Evolutionary conservation across 2,329 filamentous ascomycete genomes (phyloP).

Genomic region (Fusarium mangiferae): DNA sequence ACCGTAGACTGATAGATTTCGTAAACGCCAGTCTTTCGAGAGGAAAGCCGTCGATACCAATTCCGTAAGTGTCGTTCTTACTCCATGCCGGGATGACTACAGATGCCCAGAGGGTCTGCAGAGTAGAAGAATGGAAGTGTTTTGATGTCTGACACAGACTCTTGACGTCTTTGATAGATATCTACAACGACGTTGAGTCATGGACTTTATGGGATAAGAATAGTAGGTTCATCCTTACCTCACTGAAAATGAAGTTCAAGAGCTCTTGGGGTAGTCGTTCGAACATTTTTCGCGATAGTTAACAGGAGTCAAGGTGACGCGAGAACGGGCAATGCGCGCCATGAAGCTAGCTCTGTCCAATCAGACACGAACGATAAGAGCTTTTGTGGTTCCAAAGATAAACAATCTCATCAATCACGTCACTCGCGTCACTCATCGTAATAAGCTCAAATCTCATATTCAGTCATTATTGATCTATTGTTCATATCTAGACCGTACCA

Average conservation of each 20-base stretch:
- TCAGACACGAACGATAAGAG: not conserved
- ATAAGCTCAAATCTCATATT: not conserved
- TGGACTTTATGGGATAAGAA: not conserved
- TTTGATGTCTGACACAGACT: not conserved
- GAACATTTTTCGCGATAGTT: not conserved
- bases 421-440: not conserved
- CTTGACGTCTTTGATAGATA: not conserved
- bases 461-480: not conserved
- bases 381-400: not conserved
- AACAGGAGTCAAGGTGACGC: not conserved
- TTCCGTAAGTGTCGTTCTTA: not conserved
- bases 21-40: not conserved
- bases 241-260: not conserved
- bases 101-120: not conserved
- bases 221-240: not conserved
- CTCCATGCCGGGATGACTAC: not conserved
- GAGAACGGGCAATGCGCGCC: not conserved
- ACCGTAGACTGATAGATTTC: not conserved
- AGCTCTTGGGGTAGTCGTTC: not conserved
- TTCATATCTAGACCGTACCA: not conserved
- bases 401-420: not conserved
- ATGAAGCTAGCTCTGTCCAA: not conserved
- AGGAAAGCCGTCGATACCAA: not conserved
- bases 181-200: accelerated
- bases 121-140: not conserved